These are phyloP conservation scores for Pichia kluyveri DNA, from an alignment of 805 yeast species.

Conservation along the genomic window DNA sequence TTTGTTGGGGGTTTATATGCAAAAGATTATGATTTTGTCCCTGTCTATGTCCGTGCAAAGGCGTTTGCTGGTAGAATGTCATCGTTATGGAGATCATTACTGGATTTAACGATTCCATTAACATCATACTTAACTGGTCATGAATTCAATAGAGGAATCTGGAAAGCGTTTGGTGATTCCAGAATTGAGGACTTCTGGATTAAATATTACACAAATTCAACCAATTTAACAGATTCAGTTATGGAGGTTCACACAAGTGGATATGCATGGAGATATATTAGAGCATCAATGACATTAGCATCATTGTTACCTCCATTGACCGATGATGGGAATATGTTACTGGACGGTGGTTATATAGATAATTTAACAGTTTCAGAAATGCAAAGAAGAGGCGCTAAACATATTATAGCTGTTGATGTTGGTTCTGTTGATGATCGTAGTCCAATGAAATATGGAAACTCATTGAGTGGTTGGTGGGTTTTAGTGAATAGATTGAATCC, in stretches of 20 bases:
- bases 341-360: slow-evolving; percentile 96
- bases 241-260: slow-evolving; percentile 94
- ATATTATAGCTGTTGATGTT: slow-evolving; percentile 88
- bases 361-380: slow-evolving; percentile 88
- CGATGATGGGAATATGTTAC: slow-evolving; percentile 82
- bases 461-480: slow-evolving; percentile 90
- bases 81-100: slow-evolving; percentile 73
- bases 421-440: slow-evolving; percentile 91
- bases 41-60: slow-evolving; percentile 84
- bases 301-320: slow-evolving; percentile 86
- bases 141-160: slow-evolving; percentile 93
- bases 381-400: slow-evolving; percentile 80
- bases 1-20: slow-evolving; percentile 95
- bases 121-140: slow-evolving; percentile 96
- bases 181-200: slow-evolving; percentile 97
- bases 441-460: slow-evolving; percentile 86
- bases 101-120: slow-evolving; percentile 87
- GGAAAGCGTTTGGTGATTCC: slow-evolving; percentile 89
- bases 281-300: slow-evolving; percentile 96
- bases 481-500: slow-evolving; percentile 82
- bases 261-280: slow-evolving; percentile 87
- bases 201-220: slow-evolving; percentile 78
- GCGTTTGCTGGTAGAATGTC: slow-evolving; percentile 76
- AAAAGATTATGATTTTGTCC: slow-evolving; percentile 81
- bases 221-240: slow-evolving; percentile 87